Percentiles rank a stretch among this genome's conserved stretches.
Evolutionary conservation across 192 early-diverging fungal species (phyloP).

Genomic region (Coemansia sp.): DNA sequence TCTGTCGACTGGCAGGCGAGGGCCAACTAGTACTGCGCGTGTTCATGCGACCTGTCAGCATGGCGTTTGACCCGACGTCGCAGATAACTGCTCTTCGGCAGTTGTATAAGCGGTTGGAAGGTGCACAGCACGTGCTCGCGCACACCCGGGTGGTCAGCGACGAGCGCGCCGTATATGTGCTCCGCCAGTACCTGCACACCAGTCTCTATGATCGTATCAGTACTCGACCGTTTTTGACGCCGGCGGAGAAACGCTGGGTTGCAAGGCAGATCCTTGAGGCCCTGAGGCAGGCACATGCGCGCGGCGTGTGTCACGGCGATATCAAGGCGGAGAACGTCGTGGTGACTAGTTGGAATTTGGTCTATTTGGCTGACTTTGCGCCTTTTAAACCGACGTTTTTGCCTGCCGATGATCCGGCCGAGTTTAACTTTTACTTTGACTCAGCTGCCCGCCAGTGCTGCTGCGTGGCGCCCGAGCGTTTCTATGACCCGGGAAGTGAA

Average conservation of each 20-base stretch:
- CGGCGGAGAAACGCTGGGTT: slow-evolving; percentile 92
- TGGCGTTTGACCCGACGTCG: slow-evolving; percentile 37
- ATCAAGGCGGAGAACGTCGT: slow-evolving; percentile 95
- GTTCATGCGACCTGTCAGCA: slow-evolving; percentile 81
- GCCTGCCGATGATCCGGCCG: slow-evolving; percentile 93
- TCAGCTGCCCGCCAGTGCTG: slow-evolving; percentile 83
- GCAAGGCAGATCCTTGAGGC: slow-evolving; percentile 83
- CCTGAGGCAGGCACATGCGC: slow-evolving; percentile 70
- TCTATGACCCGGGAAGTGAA: slow-evolving; percentile 67
- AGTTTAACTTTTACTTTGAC: slow-evolving; percentile 98
- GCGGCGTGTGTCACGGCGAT: slow-evolving; percentile 85
- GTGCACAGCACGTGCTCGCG: slow-evolving; percentile 75
- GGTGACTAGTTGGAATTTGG: slow-evolving; percentile 96
- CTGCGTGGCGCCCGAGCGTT: slow-evolving; percentile 94
- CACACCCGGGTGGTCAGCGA: slow-evolving; percentile 84
- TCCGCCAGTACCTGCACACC: slow-evolving; percentile 84
- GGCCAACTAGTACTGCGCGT: slow-evolving; percentile 88
- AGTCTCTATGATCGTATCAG: slow-evolving; percentile 98
- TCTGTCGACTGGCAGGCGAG: slow-evolving; percentile 72
- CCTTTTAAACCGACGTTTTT: slow-evolving; percentile 89
- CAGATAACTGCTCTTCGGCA: slow-evolving; percentile 29
- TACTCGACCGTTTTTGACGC: slow-evolving; percentile 87
- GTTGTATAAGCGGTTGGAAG: slow-evolving; percentile 50
- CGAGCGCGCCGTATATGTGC: slow-evolving; percentile 82
- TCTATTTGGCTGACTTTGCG: slow-evolving; percentile 85